These are phyloP conservation scores for Lepiota subincarnata DNA, from an alignment of 768 basidiomycete genomes.

Conservation along the genomic window DNA sequence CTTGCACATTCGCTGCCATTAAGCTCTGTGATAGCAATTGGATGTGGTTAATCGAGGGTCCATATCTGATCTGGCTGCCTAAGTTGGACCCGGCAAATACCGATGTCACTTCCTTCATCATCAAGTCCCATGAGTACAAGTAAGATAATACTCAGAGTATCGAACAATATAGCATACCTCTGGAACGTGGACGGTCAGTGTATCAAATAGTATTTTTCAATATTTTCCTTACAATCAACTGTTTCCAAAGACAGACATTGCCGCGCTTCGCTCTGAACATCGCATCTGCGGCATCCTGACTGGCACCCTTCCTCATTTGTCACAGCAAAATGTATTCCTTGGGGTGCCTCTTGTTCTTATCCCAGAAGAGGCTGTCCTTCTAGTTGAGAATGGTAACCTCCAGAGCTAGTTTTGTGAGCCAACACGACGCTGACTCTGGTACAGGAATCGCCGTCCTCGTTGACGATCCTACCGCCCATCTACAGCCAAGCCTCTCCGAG, in stretches of 20 bases:
- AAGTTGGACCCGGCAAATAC: conserved; percentile 4
- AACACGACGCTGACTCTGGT: conserved; percentile 13
- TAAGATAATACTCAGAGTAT: conserved; percentile 62
- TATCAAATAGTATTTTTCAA: not conserved
- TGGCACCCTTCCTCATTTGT: conserved; percentile 90
- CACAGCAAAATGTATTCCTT: conserved; percentile 95
- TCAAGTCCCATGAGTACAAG: conserved; percentile 14
- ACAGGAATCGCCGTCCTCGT: conserved; percentile 75
- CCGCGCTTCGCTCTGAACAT: conserved; percentile 72
- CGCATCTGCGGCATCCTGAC: conserved; percentile 80
- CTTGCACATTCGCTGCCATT: conserved; percentile 59
- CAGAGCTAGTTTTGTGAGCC: not conserved
- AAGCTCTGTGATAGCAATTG: not conserved
- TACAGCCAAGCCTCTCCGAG: conserved; percentile 40
- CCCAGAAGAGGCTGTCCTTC: conserved; percentile 88
- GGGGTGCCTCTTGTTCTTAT: conserved; percentile 86
- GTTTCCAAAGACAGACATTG: conserved; percentile 57
- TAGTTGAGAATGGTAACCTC: conserved; percentile 70
- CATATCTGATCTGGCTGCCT: conserved; percentile 1
- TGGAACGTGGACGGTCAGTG: conserved; percentile 79
- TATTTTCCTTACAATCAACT: not conserved
- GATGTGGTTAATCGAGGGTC: not conserved
- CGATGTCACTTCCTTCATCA: conserved; percentile 8
- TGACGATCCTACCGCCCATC: conserved; percentile 63
- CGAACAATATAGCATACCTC: conserved; percentile 79